phyloP scores from a whole-genome alignment of 257 asterid species.

The Petunia axillaris region DNA sequence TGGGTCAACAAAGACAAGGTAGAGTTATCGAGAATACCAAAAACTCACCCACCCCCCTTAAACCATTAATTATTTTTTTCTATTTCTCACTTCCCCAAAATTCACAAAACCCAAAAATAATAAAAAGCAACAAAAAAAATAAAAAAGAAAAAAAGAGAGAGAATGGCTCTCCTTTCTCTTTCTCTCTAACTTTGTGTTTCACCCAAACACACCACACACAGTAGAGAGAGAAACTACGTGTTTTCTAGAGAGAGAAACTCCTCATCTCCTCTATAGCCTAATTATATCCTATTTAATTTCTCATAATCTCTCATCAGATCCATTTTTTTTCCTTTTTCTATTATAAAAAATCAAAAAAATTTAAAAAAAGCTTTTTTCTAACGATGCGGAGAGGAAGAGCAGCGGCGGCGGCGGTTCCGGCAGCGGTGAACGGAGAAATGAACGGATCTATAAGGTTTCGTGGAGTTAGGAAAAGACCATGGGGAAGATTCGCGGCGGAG shows the following conservation, averaged over 20 bases:
- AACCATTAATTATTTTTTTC: background rate
- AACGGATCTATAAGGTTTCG: constrained; percentile 65
- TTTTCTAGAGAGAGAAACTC: constrained; percentile 22
- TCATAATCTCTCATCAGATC: constrained; percentile 7
- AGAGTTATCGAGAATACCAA: constrained; percentile 23
- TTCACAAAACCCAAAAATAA: constrained; percentile 21
- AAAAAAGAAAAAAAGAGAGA: constrained; percentile 4
- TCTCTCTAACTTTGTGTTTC: constrained; percentile 27
- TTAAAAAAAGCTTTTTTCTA: background rate
- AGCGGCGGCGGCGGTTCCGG: constrained; percentile 39
- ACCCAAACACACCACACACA: constrained; percentile 43
- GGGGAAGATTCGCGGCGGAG: constrained; percentile 82
- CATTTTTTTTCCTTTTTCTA: background rate
- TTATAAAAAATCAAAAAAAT: background rate
- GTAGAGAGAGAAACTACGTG: constrained; percentile 46
- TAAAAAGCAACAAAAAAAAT: background rate
- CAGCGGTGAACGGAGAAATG: constrained; percentile 36
- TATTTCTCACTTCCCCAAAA: constrained; percentile 3
- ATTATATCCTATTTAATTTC: background rate
- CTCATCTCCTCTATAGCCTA: constrained; percentile 26
- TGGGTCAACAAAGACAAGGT: constrained; percentile 27
- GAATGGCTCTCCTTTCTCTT: constrained; percentile 5
- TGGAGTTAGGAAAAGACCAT: constrained; percentile 76
- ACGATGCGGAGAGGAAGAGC: constrained; percentile 67
- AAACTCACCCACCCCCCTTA: background rate